Evolutionary conservation across 108 stramenopile genomes (phyloP), one percentile per base, ranked within the genome.

Genomic region (Aurantiochytrium sp.): DNA sequence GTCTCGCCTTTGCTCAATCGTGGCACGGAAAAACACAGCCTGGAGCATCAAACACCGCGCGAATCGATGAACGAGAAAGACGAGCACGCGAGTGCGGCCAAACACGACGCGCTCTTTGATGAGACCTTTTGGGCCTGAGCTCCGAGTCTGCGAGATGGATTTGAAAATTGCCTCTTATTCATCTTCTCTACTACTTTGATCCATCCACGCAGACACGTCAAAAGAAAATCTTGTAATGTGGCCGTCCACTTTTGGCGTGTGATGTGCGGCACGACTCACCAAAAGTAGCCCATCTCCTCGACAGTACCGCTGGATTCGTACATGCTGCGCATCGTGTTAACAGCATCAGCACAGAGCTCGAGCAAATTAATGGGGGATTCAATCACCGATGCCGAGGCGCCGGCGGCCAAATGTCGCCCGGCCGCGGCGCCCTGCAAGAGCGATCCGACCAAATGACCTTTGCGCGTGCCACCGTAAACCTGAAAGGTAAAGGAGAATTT

Each of bases 101-200:
- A 10, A 12, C 35, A 69, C 25, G 64, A 69, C 1, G 4, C 64
- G 21, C 64, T 69, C 5, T 69, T 69, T 23, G 64, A 69, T 23
- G 64, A 93, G 59, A 93, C 93, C 89, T 93, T 92, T 23, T 92
- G 91, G 18, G 87, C 91, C 21, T 88, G 90, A 23, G 18, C 90
- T 35, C 35, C 0, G 35, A 2, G 35, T 35, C 35, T 35, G 2
- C 35, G 2, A 35, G 35, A 59, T 59, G 59, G n/a, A 59, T 59
- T 59, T 23, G 19, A n/a, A n/a, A n/a, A 19, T 59, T 59, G 2
- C n/a, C 2, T 59, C n/a, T 59, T 59, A 1, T 59, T 59, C 21
- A 59, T n/a, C 59, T 23, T 59, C n/a, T 35, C 35, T 2, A 35
- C 35, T 35, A 1, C 35, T 35, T 35, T 2, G 35, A 35, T 35